Conservation (phyloP, 1,284 basidiomycete species). For the Coniferiporia weirii region DNA sequence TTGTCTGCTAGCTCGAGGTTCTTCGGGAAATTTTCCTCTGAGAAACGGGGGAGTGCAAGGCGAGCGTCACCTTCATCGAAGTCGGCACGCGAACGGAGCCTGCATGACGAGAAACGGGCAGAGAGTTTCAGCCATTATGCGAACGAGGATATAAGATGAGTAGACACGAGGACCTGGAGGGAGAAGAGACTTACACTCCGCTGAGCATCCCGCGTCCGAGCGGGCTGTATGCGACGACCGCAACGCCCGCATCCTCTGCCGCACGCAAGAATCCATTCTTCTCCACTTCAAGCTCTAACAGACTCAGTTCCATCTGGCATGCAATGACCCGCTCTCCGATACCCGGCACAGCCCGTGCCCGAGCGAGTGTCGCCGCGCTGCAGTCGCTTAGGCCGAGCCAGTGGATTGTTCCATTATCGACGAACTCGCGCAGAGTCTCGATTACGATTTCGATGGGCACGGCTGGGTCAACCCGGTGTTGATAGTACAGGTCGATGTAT, state of each 20-base stretch:
- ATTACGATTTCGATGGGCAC: constrained; percentile 40
- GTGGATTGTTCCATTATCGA: constrained; percentile 34
- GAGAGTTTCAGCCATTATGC: not conserved
- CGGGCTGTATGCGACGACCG: constrained; percentile 38
- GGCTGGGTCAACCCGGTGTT: constrained; percentile 32
- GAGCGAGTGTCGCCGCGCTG: constrained; percentile 36
- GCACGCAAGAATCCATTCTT: constrained; percentile 30
- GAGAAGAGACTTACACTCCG: constrained; percentile 23
- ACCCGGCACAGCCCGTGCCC: constrained; percentile 28
- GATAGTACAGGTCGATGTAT: constrained; percentile 36
- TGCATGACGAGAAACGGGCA: not conserved
- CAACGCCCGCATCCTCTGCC: constrained; percentile 31
- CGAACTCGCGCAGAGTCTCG: constrained; percentile 32
- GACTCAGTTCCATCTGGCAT: constrained; percentile 41
- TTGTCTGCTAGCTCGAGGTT: constrained; percentile 34
- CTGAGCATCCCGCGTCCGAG: constrained; percentile 34
- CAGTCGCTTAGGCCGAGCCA: constrained; percentile 42
- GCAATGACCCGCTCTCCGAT: constrained; percentile 31
- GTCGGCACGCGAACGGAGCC: constrained; percentile 26
- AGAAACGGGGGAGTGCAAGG: constrained; percentile 27
- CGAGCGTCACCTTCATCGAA: constrained; percentile 32
- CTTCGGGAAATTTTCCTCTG: constrained; percentile 34
- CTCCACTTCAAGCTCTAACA: constrained; percentile 34
- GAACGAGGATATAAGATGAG: too few relatives aligned
- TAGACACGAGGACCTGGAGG: too few relatives aligned